phyloP scores from a whole-genome alignment of 176 grass and related monocot species.

The Cenchrus purpureus region DNA sequence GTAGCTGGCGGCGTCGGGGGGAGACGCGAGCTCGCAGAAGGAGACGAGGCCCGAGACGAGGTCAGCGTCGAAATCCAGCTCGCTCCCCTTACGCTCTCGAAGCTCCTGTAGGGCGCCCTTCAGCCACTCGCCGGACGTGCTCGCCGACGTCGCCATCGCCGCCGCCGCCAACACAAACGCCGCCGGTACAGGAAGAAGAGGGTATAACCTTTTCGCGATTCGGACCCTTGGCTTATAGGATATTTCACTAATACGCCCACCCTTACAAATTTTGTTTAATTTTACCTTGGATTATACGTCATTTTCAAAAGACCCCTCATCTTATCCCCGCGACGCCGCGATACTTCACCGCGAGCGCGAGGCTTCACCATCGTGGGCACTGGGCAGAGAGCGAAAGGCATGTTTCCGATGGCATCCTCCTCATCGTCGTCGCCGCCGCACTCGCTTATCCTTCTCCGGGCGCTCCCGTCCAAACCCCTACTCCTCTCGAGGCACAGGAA shows the following conservation, averaged over 20 bases:
- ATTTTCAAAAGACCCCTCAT: not conserved
- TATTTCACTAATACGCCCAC: not conserved
- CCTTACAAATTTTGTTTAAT: not conserved
- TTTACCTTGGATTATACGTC: not conserved
- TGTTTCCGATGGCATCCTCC: conserved; percentile 29
- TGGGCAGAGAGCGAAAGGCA: not conserved
- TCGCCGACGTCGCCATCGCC: conserved; percentile 48
- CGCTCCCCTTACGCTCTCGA: conserved; percentile 47
- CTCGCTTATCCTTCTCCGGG: conserved; percentile 36
- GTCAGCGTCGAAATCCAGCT: conserved; percentile 67
- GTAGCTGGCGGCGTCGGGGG: conserved; percentile 85
- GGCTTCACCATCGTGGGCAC: not conserved
- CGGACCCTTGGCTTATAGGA: not conserved
- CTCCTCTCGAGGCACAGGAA: conserved; percentile 39
- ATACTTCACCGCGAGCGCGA: not conserved
- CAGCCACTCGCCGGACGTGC: conserved; percentile 81
- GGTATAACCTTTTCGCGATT: not conserved
- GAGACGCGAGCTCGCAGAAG: conserved; percentile 96
- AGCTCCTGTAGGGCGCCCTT: conserved; percentile 63
- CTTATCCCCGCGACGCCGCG: conserved; percentile 29
- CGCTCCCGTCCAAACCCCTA: conserved; percentile 18
- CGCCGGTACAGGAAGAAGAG: not conserved
- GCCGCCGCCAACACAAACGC: conserved; percentile 27
- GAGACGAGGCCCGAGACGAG: conserved; percentile 95
- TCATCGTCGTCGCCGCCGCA: conserved; percentile 6